Evolutionary conservation across 306 rosid genomes (phyloP).

Genomic region (Prunus mongolica): DNA sequence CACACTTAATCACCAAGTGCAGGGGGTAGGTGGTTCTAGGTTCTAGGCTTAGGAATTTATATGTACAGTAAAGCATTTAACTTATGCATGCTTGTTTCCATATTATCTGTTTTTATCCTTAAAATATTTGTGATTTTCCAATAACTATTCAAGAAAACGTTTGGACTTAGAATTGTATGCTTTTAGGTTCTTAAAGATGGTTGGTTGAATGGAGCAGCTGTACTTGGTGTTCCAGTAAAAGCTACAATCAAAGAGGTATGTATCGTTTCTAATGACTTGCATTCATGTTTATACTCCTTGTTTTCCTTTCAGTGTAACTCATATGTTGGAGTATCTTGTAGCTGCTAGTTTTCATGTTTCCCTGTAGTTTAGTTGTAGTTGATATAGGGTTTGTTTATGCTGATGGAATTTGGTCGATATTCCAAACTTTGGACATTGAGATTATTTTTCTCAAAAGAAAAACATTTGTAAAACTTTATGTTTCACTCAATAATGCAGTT

Average conservation of each 20-base stretch:
- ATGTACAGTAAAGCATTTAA: background rate
- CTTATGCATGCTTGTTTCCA: background rate
- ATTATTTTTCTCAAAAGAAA: background rate
- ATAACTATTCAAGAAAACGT: conserved; percentile 4
- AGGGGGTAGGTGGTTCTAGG: too few species aligned
- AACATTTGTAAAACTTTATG: background rate
- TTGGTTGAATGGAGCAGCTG: conserved; percentile 78
- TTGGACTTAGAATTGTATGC: conserved; percentile 21
- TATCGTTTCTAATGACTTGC: background rate
- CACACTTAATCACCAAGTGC: too few species aligned
- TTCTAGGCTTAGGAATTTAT: background rate
- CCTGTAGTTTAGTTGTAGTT: background rate
- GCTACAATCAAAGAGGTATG: conserved; percentile 97
- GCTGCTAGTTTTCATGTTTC: background rate
- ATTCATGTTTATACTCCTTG: background rate
- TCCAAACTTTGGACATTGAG: background rate
- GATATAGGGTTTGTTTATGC: background rate
- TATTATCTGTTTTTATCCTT: background rate
- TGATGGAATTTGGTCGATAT: background rate
- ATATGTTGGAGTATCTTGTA: background rate
- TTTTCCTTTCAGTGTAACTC: background rate
- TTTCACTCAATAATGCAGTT: background rate
- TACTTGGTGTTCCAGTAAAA: conserved; percentile 92
- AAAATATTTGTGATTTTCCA: background rate
- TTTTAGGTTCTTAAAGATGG: conserved; percentile 86